Conservation (phyloP, 305 asterid genomes). For the Fraxinus velutina region DNA sequence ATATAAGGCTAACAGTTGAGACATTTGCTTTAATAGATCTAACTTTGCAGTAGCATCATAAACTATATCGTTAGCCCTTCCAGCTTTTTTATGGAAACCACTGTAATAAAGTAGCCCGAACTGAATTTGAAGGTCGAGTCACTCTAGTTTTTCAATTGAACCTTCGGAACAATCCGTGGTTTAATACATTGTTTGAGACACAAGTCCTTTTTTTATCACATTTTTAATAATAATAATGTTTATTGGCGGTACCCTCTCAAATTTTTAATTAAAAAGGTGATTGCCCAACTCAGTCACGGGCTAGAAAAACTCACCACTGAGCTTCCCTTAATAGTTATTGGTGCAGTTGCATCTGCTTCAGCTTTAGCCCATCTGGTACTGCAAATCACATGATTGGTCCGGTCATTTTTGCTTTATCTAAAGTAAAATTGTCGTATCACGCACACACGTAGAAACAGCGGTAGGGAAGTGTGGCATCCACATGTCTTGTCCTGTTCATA, state of each 20-base stretch:
- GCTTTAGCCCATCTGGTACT: neutral
- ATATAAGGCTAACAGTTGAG: neutral
- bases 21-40: neutral
- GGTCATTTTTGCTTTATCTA: too few relatives aligned
- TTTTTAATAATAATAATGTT: neutral
- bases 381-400: neutral
- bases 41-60: too few relatives aligned
- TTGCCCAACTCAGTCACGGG: neutral
- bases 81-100: neutral
- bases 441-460: too few relatives aligned
- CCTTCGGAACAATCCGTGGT: neutral
- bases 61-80: too few relatives aligned
- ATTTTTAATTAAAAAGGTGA: neutral
- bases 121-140: neutral
- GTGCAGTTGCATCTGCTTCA: neutral
- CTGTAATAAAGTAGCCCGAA: neutral
- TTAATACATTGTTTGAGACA: neutral
- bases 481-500: neutral
- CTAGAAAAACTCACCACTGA: neutral
- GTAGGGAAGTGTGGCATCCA: too few relatives aligned
- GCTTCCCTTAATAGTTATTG: neutral
- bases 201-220: neutral
- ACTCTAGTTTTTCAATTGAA: neutral
- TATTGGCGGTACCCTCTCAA: neutral
- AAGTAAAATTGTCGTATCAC: too few relatives aligned